Conservation (phyloP, 768 basidiomycete genomes). For the Kwoniella sp. region DNA sequence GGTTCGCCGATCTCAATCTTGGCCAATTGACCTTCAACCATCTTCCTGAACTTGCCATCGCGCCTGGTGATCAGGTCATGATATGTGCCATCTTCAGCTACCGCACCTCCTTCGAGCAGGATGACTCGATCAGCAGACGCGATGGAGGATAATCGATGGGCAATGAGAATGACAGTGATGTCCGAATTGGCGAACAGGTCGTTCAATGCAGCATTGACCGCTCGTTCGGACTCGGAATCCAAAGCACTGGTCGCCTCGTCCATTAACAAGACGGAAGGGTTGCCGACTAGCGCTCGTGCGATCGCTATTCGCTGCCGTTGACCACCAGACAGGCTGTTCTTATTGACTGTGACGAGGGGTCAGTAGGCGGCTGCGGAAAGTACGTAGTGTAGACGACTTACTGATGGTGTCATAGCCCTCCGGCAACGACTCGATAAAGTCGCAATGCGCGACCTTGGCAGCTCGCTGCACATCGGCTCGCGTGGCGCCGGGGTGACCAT, state of each 20-base stretch:
- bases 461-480: conserved; percentile 78
- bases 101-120: conserved; percentile 61
- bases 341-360: conserved; percentile 58
- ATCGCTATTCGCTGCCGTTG: conserved; percentile 68
- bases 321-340: conserved; percentile 54
- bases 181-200: conserved; percentile 71
- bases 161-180: conserved; percentile 82
- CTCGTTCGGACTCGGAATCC: conserved; percentile 36
- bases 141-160: conserved; percentile 83
- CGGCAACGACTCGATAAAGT: conserved; percentile 88
- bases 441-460: conserved; percentile 85
- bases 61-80: conserved; percentile 31
- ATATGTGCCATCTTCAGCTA: conserved; percentile 41
- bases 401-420: conserved; percentile 88
- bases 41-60: conserved; percentile 41
- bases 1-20: conserved; percentile 41
- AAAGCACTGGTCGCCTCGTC: conserved; percentile 69
- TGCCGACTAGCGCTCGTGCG: conserved; percentile 81
- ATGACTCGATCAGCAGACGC: conserved; percentile 83
- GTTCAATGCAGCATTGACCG: conserved; percentile 81
- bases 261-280: conserved; percentile 76
- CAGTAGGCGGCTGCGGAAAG: not conserved
- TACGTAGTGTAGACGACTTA: conserved; percentile 60
- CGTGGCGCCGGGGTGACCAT: conserved; percentile 63
- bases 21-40: conserved; percentile 44